phyloP scores from a whole-genome alignment of 345 rosid genomes.

The Brassica napus region DNA sequence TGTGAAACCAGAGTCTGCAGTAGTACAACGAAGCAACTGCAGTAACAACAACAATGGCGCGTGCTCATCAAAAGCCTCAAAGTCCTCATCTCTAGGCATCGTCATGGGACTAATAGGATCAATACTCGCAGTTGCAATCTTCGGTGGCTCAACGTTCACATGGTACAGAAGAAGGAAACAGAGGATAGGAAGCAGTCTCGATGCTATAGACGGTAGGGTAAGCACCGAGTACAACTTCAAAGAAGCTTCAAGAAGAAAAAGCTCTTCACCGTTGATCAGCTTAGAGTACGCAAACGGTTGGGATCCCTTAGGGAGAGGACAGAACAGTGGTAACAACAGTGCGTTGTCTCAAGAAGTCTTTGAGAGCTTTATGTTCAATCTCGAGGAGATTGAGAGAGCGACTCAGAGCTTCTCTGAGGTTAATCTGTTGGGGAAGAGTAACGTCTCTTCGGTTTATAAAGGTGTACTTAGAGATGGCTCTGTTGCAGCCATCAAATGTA shows the following conservation, averaged over 20 bases:
- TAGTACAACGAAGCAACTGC: conserved; percentile 51
- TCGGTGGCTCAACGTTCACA: conserved; percentile 51
- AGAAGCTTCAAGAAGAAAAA: conserved; percentile 55
- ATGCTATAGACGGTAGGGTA: conserved; percentile 57
- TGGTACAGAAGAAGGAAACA: conserved; percentile 72
- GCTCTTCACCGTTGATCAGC: conserved; percentile 75
- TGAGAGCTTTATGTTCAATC: conserved; percentile 88
- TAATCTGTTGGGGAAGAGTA: conserved; percentile 75
- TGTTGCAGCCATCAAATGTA: conserved; percentile 68
- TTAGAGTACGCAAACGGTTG: conserved; percentile 90
- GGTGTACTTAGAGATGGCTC: conserved; percentile 91
- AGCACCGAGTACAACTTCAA: conserved; percentile 67
- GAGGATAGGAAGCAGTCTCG: conserved; percentile 63
- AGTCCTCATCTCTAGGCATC: conserved; percentile 43
- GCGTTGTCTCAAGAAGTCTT: conserved; percentile 75
- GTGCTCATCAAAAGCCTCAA: conserved; percentile 40
- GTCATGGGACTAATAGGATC: conserved; percentile 54
- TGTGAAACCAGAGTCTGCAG: conserved; percentile 68
- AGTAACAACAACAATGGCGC: conserved; percentile 36
- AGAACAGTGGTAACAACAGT: conserved; percentile 40
- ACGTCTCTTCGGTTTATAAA: conserved; percentile 70
- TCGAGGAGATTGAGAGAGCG: conserved; percentile 92
- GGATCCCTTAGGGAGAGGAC: conserved; percentile 82
- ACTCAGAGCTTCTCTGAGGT: conserved; percentile 85
- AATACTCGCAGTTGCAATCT: conserved; percentile 41